These are phyloP conservation scores for Penicillium italicum DNA, from an alignment of 2,329 filamentous ascomycete genomes.

Conservation along the genomic window DNA sequence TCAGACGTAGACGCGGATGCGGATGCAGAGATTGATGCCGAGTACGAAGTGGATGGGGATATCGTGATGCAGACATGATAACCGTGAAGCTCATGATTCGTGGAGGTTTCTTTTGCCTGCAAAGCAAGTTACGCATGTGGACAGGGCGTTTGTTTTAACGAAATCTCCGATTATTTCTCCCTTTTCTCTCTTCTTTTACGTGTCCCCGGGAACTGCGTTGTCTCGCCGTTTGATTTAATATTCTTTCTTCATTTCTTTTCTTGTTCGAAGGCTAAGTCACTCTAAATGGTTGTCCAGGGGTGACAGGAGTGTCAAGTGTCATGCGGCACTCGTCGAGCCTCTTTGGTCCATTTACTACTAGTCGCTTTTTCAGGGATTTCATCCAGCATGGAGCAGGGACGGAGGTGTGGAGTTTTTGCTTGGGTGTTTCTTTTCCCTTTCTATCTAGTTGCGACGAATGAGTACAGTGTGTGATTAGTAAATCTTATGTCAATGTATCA, in stretches of 20 bases:
- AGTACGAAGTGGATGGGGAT: constrained; percentile 26
- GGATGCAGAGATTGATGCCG: constrained; percentile 27
- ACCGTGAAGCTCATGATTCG: constrained; percentile 3
- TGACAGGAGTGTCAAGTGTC: neutral
- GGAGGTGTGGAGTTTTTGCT: constrained; percentile 14
- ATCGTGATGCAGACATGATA: constrained; percentile 32
- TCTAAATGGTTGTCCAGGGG: neutral
- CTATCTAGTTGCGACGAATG: constrained; percentile 8
- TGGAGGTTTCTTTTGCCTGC: constrained; percentile 1
- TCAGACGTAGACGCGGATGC: constrained; percentile 24
- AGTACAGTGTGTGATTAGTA: constrained; percentile 10
- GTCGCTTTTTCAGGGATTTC: constrained; percentile 11
- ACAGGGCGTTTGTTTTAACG: constrained; percentile 23
- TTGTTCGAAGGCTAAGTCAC: neutral
- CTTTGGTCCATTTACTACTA: constrained; percentile 2
- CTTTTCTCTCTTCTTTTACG: constrained; percentile 5
- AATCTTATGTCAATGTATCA: constrained; percentile 1
- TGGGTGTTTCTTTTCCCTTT: constrained; percentile 9
- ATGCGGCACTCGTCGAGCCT: neutral
- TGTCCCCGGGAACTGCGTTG: neutral
- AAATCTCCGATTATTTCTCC: constrained; percentile 1
- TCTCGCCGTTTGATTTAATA: constrained; percentile 1
- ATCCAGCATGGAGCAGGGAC: constrained; percentile 21
- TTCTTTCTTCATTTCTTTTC: neutral
- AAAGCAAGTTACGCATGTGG: constrained; percentile 24